Conservation (phyloP, 2,329 filamentous ascomycete genomes). For the Fusarium begoniae region DNA sequence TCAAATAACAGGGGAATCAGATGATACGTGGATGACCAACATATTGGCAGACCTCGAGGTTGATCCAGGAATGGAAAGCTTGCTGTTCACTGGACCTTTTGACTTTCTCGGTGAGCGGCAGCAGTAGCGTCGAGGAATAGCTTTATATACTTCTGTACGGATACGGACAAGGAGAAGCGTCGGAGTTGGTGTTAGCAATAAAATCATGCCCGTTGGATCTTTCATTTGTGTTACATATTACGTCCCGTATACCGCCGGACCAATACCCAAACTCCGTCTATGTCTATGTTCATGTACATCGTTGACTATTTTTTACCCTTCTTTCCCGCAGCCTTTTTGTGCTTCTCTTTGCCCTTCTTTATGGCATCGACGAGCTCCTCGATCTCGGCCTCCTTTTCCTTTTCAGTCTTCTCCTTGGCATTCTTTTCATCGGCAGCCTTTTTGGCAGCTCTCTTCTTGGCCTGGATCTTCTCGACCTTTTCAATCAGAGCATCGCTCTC, state of each 20-base stretch:
- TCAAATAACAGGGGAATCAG: conserved; percentile 19
- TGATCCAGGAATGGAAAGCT: conserved; percentile 26
- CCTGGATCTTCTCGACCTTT: conserved; percentile 75
- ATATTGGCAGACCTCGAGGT: conserved; percentile 30
- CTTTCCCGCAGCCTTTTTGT: conserved; percentile 38
- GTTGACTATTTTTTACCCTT: conserved; percentile 37
- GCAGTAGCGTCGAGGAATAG: neutral
- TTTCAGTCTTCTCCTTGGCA: conserved; percentile 49
- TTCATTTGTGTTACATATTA: neutral
- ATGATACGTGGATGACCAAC: conserved; percentile 28
- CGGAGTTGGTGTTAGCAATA: conserved; percentile 14
- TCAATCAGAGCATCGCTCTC: conserved; percentile 87
- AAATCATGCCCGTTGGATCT: conserved; percentile 9
- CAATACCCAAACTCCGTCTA: conserved; percentile 35
- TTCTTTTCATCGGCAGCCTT: conserved; percentile 51
- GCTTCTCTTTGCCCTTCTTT: conserved; percentile 52
- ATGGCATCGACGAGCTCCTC: conserved; percentile 55
- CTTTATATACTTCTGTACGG: conserved; percentile 9
- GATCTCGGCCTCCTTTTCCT: conserved; percentile 46
- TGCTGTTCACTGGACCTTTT: conserved; percentile 34
- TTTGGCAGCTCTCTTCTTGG: conserved; percentile 58
- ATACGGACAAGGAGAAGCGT: conserved; percentile 23
- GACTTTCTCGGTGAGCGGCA: conserved; percentile 32
- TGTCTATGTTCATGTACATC: conserved; percentile 30
- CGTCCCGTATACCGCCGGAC: conserved; percentile 8